Evolutionary conservation across 805 yeast genomes (phyloP).

Genomic region (Lipomyces starkeyi): DNA sequence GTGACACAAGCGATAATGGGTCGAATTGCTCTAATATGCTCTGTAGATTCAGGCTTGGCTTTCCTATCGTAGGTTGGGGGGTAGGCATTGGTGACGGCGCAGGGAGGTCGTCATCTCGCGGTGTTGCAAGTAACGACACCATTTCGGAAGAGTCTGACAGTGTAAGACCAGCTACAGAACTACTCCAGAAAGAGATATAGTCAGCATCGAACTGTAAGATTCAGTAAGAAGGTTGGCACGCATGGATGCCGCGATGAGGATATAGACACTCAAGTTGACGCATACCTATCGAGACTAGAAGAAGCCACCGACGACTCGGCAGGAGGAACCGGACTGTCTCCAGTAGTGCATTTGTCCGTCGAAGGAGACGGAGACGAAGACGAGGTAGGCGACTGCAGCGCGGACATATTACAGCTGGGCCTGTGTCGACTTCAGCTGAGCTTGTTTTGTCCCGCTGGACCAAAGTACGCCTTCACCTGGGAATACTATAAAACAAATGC

Average conservation of each 20-base stretch:
- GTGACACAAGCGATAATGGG: conserved; percentile 36
- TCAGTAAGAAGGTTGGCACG: background rate
- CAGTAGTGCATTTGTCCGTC: background rate
- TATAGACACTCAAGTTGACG: background rate
- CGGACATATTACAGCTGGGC: background rate
- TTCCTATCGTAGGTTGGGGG: conserved; percentile 31
- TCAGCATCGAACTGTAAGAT: background rate
- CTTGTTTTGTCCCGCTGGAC: background rate
- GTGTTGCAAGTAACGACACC: conserved; percentile 17
- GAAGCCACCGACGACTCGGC: background rate
- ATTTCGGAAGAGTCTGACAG: conserved; percentile 16
- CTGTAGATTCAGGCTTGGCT: conserved; percentile 31
- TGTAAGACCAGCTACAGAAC: background rate
- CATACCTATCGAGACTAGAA: background rate
- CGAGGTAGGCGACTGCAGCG: background rate
- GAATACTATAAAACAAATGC: background rate
- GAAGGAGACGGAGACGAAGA: background rate
- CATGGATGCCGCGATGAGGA: background rate
- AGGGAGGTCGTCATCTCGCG: background rate
- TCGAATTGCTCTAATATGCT: conserved; percentile 42
- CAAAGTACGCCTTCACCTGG: background rate
- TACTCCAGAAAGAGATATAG: background rate
- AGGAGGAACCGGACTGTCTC: background rate
- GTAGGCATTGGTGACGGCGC: conserved; percentile 28
- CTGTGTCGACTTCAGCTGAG: background rate